These are phyloP conservation scores for Naganishia albida DNA, from an alignment of 1,284 basidiomycete genomes.

Conservation along the genomic window DNA sequence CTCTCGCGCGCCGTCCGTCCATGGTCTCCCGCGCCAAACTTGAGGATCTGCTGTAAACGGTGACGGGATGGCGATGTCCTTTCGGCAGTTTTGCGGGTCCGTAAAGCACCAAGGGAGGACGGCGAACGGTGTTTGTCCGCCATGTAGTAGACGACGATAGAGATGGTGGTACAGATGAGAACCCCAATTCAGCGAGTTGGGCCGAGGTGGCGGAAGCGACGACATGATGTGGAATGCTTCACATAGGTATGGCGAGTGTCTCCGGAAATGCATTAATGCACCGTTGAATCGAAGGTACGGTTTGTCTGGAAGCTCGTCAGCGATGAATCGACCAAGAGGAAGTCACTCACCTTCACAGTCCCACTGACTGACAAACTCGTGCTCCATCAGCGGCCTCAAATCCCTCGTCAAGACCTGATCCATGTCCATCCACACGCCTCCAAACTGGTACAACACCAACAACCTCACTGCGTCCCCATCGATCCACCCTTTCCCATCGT, in stretches of 20 bases:
- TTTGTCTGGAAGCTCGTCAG: conserved; percentile 63
- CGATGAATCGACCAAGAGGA: background rate
- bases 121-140: conserved; percentile 75
- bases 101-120: conserved; percentile 89
- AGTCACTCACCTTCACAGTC: conserved; percentile 82
- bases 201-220: conserved; percentile 68
- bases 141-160: conserved; percentile 75
- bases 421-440: conserved; percentile 95
- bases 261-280: conserved; percentile 85
- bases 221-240: conserved; percentile 90
- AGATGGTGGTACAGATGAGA: conserved; percentile 83
- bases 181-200: conserved; percentile 87
- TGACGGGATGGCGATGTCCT: conserved; percentile 86
- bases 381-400: conserved; percentile 76
- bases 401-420: conserved; percentile 84
- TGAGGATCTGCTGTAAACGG: conserved; percentile 71
- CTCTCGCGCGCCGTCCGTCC: conserved; percentile 60
- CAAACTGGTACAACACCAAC: conserved; percentile 81
- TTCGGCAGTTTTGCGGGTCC: conserved; percentile 82
- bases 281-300: conserved; percentile 83
- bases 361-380: conserved; percentile 94
- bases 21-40: conserved; percentile 62
- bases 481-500: conserved; percentile 83
- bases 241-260: conserved; percentile 87
- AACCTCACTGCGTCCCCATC: conserved; percentile 85